These are phyloP conservation scores for Metschnikowia shivogae DNA, from an alignment of 805 yeast genomes.

Conservation along the genomic window DNA sequence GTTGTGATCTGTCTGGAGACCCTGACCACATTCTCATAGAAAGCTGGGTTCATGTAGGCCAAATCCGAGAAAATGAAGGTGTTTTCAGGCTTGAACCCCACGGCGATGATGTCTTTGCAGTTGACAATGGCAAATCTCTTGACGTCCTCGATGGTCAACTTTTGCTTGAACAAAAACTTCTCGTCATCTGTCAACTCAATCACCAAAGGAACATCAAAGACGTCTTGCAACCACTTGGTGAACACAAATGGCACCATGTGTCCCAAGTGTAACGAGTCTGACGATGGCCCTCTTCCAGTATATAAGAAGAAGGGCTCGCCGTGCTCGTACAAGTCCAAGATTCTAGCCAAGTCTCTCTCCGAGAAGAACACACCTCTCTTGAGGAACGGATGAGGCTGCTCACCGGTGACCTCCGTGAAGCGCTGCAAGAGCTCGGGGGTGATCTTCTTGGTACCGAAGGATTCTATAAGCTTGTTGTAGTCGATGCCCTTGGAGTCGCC, in stretches of 20 bases:
- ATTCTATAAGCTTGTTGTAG: slow-evolving; percentile 79
- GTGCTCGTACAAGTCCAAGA: slow-evolving; percentile 85
- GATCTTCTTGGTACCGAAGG: slow-evolving; percentile 81
- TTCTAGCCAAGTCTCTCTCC: slow-evolving; percentile 76
- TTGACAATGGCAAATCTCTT: slow-evolving; percentile 75
- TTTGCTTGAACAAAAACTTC: slow-evolving; percentile 89
- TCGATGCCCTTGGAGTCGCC: slow-evolving; percentile 90
- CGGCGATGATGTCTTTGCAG: slow-evolving; percentile 88
- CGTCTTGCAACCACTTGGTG: slow-evolving; percentile 98
- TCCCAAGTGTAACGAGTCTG: slow-evolving; percentile 93
- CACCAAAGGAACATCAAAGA: slow-evolving; percentile 91
- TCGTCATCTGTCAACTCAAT: slow-evolving; percentile 96
- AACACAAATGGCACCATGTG: slow-evolving; percentile 94
- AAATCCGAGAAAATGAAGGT: slow-evolving; percentile 94
- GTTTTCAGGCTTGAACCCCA: slow-evolving; percentile 91
- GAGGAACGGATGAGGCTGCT: slow-evolving; percentile 83
- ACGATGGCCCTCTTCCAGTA: slow-evolving; percentile 96
- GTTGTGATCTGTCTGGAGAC: slow-evolving; percentile 93
- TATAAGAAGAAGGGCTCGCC: slow-evolving; percentile 94
- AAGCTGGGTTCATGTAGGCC: slow-evolving; percentile 87
- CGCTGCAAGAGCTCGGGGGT: slow-evolving; percentile 66
- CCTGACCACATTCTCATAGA: slow-evolving; percentile 91
- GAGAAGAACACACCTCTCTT: slow-evolving; percentile 90
- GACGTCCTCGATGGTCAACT: slow-evolving; percentile 84
- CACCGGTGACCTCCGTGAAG: slow-evolving; percentile 81